phyloP scores from a whole-genome alignment of 768 basidiomycete genomes.

The Rhizopogon vesiculosus region DNA sequence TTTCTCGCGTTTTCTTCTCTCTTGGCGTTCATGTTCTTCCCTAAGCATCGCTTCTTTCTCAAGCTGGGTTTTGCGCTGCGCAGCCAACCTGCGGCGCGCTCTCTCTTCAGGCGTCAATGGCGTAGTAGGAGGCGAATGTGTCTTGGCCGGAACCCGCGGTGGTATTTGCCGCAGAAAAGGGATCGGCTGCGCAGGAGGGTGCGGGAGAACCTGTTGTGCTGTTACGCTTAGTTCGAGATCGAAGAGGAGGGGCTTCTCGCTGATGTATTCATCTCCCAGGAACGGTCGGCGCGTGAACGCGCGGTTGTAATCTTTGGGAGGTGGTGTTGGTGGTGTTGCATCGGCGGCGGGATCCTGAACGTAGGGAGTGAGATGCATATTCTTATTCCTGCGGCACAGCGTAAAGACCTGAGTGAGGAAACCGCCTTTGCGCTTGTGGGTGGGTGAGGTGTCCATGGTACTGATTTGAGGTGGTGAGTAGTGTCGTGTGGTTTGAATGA shows the following conservation, averaged over 20 bases:
- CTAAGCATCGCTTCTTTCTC: conserved; percentile 40
- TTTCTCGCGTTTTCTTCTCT: conserved; percentile 24
- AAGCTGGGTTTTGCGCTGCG: conserved; percentile 17
- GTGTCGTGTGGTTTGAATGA: conserved; percentile 8
- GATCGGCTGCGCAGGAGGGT: not conserved
- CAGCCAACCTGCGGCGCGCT: conserved; percentile 15
- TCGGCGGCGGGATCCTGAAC: conserved; percentile 3
- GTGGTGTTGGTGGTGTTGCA: conserved; percentile 13
- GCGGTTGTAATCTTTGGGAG: conserved; percentile 18
- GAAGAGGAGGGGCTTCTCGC: conserved; percentile 1
- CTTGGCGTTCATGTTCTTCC: conserved; percentile 43
- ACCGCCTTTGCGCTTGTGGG: conserved; percentile 3
- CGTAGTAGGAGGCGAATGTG: conserved; percentile 6
- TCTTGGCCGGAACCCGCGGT: not conserved
- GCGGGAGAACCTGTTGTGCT: conserved; percentile 1
- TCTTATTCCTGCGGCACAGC: conserved; percentile 4
- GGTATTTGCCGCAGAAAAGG: not conserved
- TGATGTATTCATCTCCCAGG: conserved; percentile 9
- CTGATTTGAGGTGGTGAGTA: not conserved
- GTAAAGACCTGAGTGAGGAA: conserved; percentile 11
- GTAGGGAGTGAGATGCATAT: conserved; percentile 2
- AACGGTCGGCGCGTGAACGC: conserved; percentile 18
- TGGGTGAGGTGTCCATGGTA: conserved; percentile 1
- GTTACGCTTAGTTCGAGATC: not conserved
- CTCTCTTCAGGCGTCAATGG: conserved; percentile 22